A percentile compares a stretch with the other conserved stretches of the same genome.
Conservation (phyloP, 768 basidiomycete genomes). For the Trametes elegans region DNA sequence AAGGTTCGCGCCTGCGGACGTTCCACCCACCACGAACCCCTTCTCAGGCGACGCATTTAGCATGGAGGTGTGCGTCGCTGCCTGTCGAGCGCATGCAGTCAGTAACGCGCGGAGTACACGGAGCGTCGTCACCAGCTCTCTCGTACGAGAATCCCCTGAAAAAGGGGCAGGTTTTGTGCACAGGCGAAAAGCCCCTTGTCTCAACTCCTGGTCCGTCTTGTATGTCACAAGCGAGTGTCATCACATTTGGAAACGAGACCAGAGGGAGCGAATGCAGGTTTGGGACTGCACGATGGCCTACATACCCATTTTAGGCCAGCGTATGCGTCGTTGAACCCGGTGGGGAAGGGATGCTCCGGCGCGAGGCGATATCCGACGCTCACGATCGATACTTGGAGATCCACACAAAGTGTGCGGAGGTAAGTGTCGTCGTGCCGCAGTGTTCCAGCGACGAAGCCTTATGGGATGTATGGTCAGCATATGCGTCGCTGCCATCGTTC, state of each 20-base stretch:
- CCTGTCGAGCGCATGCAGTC: neutral
- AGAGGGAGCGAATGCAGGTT: too few relatives aligned
- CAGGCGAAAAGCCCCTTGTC: too few relatives aligned
- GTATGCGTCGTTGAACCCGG: conserved; percentile 22
- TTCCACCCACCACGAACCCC: conserved; percentile 26
- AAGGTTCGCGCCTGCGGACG: conserved; percentile 24
- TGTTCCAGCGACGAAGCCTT: conserved; percentile 10
- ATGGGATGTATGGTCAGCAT: neutral
- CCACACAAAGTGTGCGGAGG: conserved; percentile 12
- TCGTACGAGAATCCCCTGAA: too few relatives aligned
- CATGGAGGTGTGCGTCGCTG: neutral
- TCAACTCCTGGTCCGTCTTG: too few relatives aligned
- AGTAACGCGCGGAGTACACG: neutral
- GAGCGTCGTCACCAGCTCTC: too few relatives aligned
- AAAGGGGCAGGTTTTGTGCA: too few relatives aligned
- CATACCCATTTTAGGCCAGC: conserved; percentile 25
- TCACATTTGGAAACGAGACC: too few relatives aligned
- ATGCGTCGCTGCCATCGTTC: too few relatives aligned
- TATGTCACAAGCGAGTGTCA: too few relatives aligned
- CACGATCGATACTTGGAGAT: neutral
- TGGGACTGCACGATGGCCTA: too few relatives aligned
- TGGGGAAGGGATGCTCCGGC: conserved; percentile 23
- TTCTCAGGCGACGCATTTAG: conserved; percentile 12
- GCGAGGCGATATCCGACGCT: conserved; percentile 12
- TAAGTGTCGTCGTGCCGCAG: conserved; percentile 20